Base-by-base conservation (phyloP, 2,329 filamentous ascomycete genomes). In the Dothideomycetidae sp. region DNA sequence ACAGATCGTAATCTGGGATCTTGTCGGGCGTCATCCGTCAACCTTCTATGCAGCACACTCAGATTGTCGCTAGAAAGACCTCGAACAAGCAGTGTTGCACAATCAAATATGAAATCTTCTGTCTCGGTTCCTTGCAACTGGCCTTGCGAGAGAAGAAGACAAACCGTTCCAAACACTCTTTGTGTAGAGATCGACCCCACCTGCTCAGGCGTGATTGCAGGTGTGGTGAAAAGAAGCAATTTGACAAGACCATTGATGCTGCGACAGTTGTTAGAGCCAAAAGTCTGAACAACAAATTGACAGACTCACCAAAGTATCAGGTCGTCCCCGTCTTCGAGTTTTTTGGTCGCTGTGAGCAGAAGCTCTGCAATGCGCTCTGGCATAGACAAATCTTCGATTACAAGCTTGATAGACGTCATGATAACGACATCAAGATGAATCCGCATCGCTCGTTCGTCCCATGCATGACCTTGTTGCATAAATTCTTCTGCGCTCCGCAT, bases 371-470 rank as follows among this genome's bases (percentile, higher is more conserved):
- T 28, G n/a, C n/a, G n/a, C n/a, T n/a, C n/a, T n/a, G n/a, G n/a
- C n/a, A n/a, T n/a, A n/a, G n/a, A n/a, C n/a, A n/a, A n/a, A n/a
- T n/a, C n/a, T n/a, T n/a, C n/a, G n/a, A n/a, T n/a, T n/a, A n/a
- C n/a, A n/a, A n/a, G n/a, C n/a, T n/a, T n/a, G n/a, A n/a, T n/a
- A n/a, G n/a, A n/a, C n/a, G n/a, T n/a, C n/a, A n/a, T n/a, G n/a
- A n/a, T n/a, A n/a, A n/a, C n/a, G n/a, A n/a, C n/a, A n/a, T n/a
- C n/a, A n/a, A n/a, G n/a, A n/a, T n/a, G n/a, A n/a, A n/a, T n/a
- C n/a, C n/a, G n/a, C n/a, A n/a, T n/a, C n/a, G 41, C 15, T 37
- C 44, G 29, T 34, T 36, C 35, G 58, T 19, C 4, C 28, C 35
- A 10, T 18, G 23, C 17, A 37, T 4, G 11, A 37, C 31, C 2